Base-by-base conservation (phyloP, 495 filamentous ascomycete species). In the Beverwykella pulmonaria region DNA sequence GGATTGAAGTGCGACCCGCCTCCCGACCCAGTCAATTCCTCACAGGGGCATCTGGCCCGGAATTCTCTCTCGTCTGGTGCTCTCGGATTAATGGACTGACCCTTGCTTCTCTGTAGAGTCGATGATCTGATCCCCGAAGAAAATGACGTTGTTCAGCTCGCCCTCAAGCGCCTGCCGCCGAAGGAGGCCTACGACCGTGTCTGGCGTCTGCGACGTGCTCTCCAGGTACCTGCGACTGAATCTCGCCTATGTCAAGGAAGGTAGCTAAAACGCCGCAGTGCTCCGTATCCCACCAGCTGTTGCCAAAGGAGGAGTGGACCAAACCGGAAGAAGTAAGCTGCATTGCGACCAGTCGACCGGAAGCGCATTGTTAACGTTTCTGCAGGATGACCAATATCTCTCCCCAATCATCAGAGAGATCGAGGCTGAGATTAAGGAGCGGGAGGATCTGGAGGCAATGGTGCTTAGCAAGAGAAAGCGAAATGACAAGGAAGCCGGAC, bases 181-280 rank as follows among this genome's bases (percentile, higher is more conserved):
- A 92, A 95, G 84, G 91, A 91, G 73, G 83, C 87, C 72, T 98
- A 98, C 80, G 94, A 98, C 83, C 93, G 94, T 79, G 87, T 97
- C 75, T 98, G 90, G 87, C 92, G 94, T 74, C 86, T 98, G 77
- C 90, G 94, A 77, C 87, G 94, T 77, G 95, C 94, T 71, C 89
- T 93, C 81, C 94, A 98, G 87, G 90, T 92, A 69, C 27, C 20
- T n/a, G n/a, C 27, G n/a, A 55, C 25, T 27, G 15, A n/a, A 34
- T 39, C 6, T 32, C 25, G 25, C 20, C 15, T 8, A 19, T 25
- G 14, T 26, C 12, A 17, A 27, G 48, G 41, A 27, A 27, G n/a
- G 0, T 26, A 36, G 27, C 75, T 79, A 76, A 81, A 47, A 56
- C 29, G n/a, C 58, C 65, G 71, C 74, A 91, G 89, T 89, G 84